A percentile compares a stretch with the other conserved stretches of the same genome.
Conservation (phyloP, 1,284 basidiomycete genomes). For the Fomitopsis palustris region DNA sequence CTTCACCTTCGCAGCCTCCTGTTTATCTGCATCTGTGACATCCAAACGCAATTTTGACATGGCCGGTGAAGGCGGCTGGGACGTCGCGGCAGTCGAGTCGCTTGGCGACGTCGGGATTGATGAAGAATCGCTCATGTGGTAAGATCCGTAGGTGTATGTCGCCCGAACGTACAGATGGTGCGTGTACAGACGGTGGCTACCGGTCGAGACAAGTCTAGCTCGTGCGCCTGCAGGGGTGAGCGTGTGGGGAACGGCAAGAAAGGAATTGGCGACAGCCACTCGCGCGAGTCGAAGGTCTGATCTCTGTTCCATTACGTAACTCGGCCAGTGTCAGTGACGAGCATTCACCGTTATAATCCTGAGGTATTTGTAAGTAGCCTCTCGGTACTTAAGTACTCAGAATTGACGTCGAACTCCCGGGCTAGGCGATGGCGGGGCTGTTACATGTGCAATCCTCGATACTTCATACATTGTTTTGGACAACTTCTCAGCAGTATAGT, state of each 20-base stretch:
- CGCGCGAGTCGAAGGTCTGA: neutral
- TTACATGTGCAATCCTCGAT: too few relatives aligned
- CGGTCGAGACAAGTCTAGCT: neutral
- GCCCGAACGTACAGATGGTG: too few relatives aligned
- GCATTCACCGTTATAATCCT: too few relatives aligned
- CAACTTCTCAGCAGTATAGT: too few relatives aligned
- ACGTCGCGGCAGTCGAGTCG: conserved; percentile 35
- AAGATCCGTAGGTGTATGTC: neutral
- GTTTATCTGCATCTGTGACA: conserved; percentile 68
- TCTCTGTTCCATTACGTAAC: neutral
- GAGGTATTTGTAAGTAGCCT: too few relatives aligned
- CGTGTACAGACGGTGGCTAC: too few relatives aligned
- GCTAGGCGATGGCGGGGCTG: too few relatives aligned
- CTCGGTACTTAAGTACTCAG: too few relatives aligned
- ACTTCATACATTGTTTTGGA: too few relatives aligned
- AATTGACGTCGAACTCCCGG: too few relatives aligned
- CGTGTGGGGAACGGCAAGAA: neutral
- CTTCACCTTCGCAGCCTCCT: conserved; percentile 71
- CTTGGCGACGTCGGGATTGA: conserved; percentile 39
- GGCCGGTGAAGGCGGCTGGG: conserved; percentile 55
- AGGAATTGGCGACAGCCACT: neutral
- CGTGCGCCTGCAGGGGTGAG: neutral
- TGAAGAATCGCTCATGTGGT: conserved; percentile 42
- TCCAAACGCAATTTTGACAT: conserved; percentile 45
- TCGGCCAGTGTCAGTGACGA: too few relatives aligned